Conservation (phyloP, 1,284 basidiomycete species). For the Boletus mariae region DNA sequence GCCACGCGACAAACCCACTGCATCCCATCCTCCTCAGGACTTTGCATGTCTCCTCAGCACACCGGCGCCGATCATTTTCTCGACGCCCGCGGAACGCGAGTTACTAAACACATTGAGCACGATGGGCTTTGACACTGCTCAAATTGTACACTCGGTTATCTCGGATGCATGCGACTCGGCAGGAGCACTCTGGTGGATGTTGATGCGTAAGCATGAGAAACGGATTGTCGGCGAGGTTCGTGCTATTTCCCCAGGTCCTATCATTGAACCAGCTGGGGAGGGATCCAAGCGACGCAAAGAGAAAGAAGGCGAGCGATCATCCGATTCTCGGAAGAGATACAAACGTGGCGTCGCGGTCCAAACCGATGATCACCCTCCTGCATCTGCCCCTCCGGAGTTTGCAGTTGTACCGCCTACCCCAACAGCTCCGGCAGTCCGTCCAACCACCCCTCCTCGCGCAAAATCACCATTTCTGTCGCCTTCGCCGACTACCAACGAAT, state of each 20-base stretch:
- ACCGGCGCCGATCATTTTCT: constrained; percentile 79
- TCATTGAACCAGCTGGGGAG: constrained; percentile 27
- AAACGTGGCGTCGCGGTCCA: constrained; percentile 28
- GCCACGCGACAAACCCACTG: constrained; percentile 43
- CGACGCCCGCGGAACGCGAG: constrained; percentile 77
- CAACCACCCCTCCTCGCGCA: constrained; percentile 52
- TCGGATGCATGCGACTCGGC: constrained; percentile 91
- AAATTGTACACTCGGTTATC: constrained; percentile 90
- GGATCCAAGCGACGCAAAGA: constrained; percentile 27
- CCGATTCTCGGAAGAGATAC: constrained; percentile 21
- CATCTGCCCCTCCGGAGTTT: constrained; percentile 56
- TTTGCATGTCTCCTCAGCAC: constrained; percentile 72
- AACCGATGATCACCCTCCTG: constrained; percentile 21
- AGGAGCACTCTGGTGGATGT: constrained; percentile 96
- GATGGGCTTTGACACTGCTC: constrained; percentile 90
- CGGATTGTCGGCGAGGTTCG: constrained; percentile 41
- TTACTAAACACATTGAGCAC: constrained; percentile 73
- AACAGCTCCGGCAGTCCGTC: constrained; percentile 42
- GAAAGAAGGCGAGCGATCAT: constrained; percentile 29
- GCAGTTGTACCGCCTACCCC: constrained; percentile 74
- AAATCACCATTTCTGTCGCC: constrained; percentile 61
- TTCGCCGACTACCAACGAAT: constrained; percentile 51
- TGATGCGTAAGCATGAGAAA: constrained; percentile 77
- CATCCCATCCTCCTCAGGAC: constrained; percentile 50
- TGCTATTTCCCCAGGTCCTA: constrained; percentile 25